Evolutionary conservation across 2,329 filamentous ascomycete genomes (phyloP).

Genomic region (Nigrograna mackinnonii): DNA sequence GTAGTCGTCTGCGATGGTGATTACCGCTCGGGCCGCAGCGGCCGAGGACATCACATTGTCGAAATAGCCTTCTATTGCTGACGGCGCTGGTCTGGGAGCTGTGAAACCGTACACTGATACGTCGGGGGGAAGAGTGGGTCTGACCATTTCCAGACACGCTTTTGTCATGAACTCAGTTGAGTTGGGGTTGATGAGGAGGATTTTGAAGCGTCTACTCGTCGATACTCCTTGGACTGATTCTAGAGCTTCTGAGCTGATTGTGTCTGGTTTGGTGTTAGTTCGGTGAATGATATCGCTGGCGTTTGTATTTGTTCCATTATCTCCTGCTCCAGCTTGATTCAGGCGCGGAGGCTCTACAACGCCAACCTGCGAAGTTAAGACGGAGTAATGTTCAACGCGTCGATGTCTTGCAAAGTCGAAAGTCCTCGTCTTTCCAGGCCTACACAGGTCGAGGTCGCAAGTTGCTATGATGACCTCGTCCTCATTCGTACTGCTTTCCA

Average conservation of each 20-base stretch:
- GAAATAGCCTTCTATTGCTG: conserved; percentile 55
- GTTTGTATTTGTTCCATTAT: too few relatives aligned
- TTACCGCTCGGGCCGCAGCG: conserved; percentile 50
- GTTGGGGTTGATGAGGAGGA: conserved; percentile 56
- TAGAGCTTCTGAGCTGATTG: too few relatives aligned
- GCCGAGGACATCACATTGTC: conserved; percentile 57
- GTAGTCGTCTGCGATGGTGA: conserved; percentile 48
- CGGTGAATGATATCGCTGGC: too few relatives aligned
- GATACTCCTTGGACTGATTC: conserved; percentile 7
- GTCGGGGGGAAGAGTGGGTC: conserved; percentile 49
- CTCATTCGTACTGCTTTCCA: conserved; percentile 48
- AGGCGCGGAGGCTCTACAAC: conserved; percentile 37
- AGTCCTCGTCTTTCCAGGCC: conserved; percentile 48
- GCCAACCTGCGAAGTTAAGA: conserved; percentile 17
- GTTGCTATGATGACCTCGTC: conserved; percentile 56
- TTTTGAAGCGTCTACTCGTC: conserved; percentile 31
- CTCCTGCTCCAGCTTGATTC: neutral
- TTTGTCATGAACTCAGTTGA: conserved; percentile 52
- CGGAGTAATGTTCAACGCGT: conserved; percentile 18
- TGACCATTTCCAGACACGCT: conserved; percentile 49
- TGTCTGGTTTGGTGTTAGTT: neutral
- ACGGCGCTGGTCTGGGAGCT: conserved; percentile 51
- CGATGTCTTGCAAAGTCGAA: conserved; percentile 31
- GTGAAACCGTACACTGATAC: conserved; percentile 57
- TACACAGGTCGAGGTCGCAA: conserved; percentile 51